Base-by-base conservation (phyloP, 768 basidiomycete genomes). In the Rhizopogon salebrosus region DNA sequence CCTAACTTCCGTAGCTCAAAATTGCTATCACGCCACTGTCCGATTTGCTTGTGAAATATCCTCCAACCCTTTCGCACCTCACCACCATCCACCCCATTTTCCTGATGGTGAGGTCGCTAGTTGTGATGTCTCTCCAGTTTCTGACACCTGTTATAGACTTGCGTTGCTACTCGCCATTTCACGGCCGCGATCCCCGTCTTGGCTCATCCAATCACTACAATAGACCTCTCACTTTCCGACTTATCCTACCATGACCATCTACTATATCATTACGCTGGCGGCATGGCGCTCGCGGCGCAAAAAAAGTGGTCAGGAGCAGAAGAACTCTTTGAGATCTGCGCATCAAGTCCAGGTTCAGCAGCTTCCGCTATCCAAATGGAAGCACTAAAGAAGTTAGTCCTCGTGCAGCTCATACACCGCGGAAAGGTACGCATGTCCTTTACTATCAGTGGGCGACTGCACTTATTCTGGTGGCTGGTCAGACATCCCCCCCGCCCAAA, bases 191-290 rank as follows among this genome's bases (percentile, higher is more conserved):
- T 87, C 11, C 82, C 82, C 1, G 61, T 92, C 16, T 80, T 93
- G 10, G 45, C 63, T 10, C 63, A 72, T n/a, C 83, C 87, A 16
- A 85, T 92, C 57, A 81, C 82, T 11, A 74, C 80, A 39, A 77
- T 93, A 52, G 84, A 86, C 64, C 75, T 71, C 2, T 56, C 64
- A 0, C 64, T 79, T n/a, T 81, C 80, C 6, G 87, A 91, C 54
- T 70, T 95, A 50, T 69, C 66, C 29, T 92, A 91, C 70, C 83
- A 79, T 57, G 92, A 94, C 66, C 87, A 87, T 60, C 75, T 95
- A 22, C 69, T 79, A n/a, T 93, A 93, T 64, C 89, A 94, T 72
- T 92, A 93, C 65, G 72, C 81, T 2, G 91, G 86, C 3, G 92
- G 90, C 1, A 72, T 89, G n/a, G 79, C 78, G 1, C 74, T 86